These are phyloP conservation scores for Nemania sp. DNA, from an alignment of 2,329 filamentous ascomycete species.

Conservation along the genomic window DNA sequence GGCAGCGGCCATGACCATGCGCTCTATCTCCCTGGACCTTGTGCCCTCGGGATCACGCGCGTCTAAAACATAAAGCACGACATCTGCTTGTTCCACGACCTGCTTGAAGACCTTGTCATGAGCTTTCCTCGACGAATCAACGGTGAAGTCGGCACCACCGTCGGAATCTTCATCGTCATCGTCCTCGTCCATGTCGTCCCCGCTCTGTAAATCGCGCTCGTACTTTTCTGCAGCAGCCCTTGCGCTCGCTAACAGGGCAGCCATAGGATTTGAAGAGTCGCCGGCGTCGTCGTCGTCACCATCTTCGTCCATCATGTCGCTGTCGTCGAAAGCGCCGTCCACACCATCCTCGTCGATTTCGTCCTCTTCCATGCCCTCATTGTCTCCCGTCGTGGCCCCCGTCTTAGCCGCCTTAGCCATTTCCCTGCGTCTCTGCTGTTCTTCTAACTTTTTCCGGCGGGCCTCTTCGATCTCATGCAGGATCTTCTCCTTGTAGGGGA, in stretches of 20 bases:
- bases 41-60: conserved; percentile 92
- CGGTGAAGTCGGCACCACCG: conserved; percentile 63
- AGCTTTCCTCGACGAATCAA: conserved; percentile 79
- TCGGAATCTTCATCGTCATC: conserved; percentile 62
- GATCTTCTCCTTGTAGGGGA: conserved; percentile 97
- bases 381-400: conserved; percentile 59
- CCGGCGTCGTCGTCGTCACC: conserved; percentile 68
- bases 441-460: conserved; percentile 82
- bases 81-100: conserved; percentile 88
- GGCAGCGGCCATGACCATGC: conserved; percentile 89
- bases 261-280: conserved; percentile 86
- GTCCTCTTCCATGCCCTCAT: conserved; percentile 57
- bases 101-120: conserved; percentile 98
- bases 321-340: conserved; percentile 23
- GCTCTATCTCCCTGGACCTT: conserved; percentile 89
- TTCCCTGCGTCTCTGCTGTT: conserved; percentile 77
- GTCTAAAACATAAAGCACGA: conserved; percentile 92
- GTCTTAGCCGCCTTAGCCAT: conserved; percentile 76
- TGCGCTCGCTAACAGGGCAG: conserved; percentile 88
- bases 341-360: conserved; percentile 70
- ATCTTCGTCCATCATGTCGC: conserved; percentile 35
- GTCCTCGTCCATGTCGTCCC: conserved; percentile 70
- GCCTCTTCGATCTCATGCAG: conserved; percentile 94
- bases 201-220: conserved; percentile 72
- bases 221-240: conserved; percentile 81